phyloP scores from a whole-genome alignment of 176 grass and related monocot species.

The Melocanna baccifera region DNA sequence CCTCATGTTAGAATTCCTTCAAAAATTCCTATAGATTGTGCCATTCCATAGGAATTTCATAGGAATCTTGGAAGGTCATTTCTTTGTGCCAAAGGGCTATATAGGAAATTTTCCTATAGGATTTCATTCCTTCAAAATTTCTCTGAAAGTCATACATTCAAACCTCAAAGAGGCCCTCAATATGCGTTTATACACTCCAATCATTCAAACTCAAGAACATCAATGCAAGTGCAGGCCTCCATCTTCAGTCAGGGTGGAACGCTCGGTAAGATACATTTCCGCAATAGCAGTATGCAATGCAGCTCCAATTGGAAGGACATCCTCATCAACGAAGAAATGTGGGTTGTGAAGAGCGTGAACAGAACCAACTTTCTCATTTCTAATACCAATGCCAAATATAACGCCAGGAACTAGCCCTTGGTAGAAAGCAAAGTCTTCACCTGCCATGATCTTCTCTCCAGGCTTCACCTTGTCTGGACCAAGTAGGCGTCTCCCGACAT shows the following conservation, averaged over 20 bases:
- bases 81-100: too few relatives aligned
- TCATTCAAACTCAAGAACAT: not conserved
- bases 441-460: constrained; percentile 79
- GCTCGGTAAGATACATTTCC: constrained; percentile 52
- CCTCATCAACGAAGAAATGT: constrained; percentile 75
- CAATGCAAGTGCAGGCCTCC: not conserved
- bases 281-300: constrained; percentile 60
- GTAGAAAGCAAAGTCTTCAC: constrained; percentile 93
- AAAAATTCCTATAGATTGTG: too few relatives aligned
- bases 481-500: constrained; percentile 48
- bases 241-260: not conserved
- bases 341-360: constrained; percentile 60
- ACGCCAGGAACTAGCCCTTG: constrained; percentile 69
- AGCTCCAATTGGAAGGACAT: constrained; percentile 63
- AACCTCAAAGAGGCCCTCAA: too few relatives aligned
- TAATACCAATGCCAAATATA: constrained; percentile 65
- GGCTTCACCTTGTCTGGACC: constrained; percentile 64
- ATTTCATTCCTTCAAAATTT: too few relatives aligned
- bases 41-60: too few relatives aligned
- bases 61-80: too few relatives aligned
- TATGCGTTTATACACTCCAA: not conserved
- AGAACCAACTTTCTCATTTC: constrained; percentile 57
- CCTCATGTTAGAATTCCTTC: too few relatives aligned
- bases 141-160: too few relatives aligned
- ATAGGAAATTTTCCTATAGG: too few relatives aligned